A percentile compares a stretch with the other conserved stretches of the same genome.
These are phyloP conservation scores for Xylariaceae sp. DNA, from an alignment of 2,329 filamentous ascomycete genomes.

Conservation along the genomic window DNA sequence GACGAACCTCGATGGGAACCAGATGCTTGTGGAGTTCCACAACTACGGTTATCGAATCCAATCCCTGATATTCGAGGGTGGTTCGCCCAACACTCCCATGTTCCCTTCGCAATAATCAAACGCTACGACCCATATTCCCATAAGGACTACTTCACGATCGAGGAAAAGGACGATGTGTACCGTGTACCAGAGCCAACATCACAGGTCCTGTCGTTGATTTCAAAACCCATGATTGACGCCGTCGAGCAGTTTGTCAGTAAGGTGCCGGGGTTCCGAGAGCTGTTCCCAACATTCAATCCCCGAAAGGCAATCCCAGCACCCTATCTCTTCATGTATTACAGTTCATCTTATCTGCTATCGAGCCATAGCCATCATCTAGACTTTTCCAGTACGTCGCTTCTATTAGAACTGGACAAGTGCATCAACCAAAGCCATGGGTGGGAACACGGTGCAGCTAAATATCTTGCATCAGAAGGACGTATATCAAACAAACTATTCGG, in stretches of 20 bases:
- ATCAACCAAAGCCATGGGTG: background rate
- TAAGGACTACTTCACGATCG: background rate
- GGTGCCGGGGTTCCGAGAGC: background rate
- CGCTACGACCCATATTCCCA: background rate
- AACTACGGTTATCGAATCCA: background rate
- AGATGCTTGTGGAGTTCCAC: background rate
- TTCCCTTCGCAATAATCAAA: background rate
- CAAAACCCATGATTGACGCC: background rate
- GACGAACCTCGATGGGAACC: background rate
- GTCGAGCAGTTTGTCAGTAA: background rate
- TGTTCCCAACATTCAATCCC: background rate
- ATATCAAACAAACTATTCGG: background rate
- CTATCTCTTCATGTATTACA: background rate
- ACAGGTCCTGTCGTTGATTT: background rate
- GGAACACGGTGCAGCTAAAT: background rate
- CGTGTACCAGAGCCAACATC: background rate
- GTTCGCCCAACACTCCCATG: background rate
- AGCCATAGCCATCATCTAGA: background rate
- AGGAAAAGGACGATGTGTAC: background rate
- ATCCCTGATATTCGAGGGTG: background rate
- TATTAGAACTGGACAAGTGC: background rate
- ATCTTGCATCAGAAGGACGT: background rate
- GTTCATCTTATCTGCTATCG: background rate
- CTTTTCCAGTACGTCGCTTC: background rate
- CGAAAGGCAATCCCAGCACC: background rate